A percentile compares a stretch with the other conserved stretches of the same genome.
These are phyloP conservation scores for Solanum chilense DNA, from an alignment of 257 asterid species.

Conservation along the genomic window DNA sequence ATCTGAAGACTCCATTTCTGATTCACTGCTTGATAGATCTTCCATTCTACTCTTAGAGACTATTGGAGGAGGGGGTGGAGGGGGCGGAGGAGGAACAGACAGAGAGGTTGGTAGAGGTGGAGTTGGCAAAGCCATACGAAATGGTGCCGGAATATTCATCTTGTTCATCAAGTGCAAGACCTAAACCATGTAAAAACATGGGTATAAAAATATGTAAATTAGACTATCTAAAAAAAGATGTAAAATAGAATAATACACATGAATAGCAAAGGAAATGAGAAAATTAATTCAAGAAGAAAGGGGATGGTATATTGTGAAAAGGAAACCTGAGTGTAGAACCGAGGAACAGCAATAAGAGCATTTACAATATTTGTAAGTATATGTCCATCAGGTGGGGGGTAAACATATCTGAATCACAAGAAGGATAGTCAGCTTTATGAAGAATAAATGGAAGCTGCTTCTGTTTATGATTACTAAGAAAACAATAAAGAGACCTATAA, in stretches of 20 bases:
- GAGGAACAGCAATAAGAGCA: constrained; percentile 97
- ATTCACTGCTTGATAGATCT: constrained; percentile 49
- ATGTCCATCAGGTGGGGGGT: constrained; percentile 93
- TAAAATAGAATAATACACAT: not conserved
- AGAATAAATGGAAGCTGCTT: not conserved
- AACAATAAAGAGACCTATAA: not conserved
- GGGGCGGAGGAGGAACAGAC: constrained; percentile 43
- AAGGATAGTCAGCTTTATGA: not conserved
- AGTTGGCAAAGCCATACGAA: constrained; percentile 79
- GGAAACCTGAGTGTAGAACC: constrained; percentile 83
- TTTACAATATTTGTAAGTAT: constrained; percentile 84
- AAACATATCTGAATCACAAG: constrained; percentile 58
- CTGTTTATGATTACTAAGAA: not conserved
- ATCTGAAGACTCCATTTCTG: constrained; percentile 95
- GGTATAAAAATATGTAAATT: not conserved
- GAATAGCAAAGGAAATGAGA: not conserved
- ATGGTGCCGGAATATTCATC: constrained; percentile 98
- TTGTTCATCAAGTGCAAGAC: constrained; percentile 99
- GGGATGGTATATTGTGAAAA: not conserved
- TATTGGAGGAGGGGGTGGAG: constrained; percentile 46
- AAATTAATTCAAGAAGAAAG: not conserved
- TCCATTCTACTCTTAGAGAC: constrained; percentile 24
- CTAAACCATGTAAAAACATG: constrained; percentile 17
- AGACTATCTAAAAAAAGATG: not conserved
- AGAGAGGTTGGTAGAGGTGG: constrained; percentile 67